A percentile compares a stretch with the other conserved stretches of the same genome.
Evolutionary conservation across 1,284 basidiomycete genomes (phyloP).

Genomic region (Malassezia equina): DNA sequence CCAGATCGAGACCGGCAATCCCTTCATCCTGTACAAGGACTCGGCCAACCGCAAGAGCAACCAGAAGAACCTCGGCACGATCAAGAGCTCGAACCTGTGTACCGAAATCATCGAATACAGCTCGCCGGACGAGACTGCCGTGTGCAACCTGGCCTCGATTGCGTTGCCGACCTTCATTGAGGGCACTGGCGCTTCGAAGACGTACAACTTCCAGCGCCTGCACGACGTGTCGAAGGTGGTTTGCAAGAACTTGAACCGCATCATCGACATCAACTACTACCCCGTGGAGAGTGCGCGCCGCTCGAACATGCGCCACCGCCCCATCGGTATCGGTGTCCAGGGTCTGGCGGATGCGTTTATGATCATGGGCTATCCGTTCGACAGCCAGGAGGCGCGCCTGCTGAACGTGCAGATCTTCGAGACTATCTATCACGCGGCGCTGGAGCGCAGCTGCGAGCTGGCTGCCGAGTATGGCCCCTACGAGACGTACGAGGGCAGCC

Average conservation of each 20-base stretch:
- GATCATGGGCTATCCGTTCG: constrained; percentile 90
- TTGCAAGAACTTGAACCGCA: constrained; percentile 70
- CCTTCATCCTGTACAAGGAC: constrained; percentile 94
- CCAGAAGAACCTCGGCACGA: constrained; percentile 95
- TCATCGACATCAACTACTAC: constrained; percentile 88
- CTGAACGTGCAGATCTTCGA: constrained; percentile 96
- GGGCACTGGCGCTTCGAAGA: constrained; percentile 28
- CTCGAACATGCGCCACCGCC: constrained; percentile 95
- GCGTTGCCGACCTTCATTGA: constrained; percentile 63
- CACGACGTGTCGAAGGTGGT: constrained; percentile 75
- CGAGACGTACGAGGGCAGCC: constrained; percentile 82
- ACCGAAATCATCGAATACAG: constrained; percentile 99
- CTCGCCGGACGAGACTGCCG: constrained; percentile 91
- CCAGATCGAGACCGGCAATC: constrained; percentile 94
- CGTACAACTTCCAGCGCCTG: constrained; percentile 80
- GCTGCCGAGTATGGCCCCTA: constrained; percentile 75
- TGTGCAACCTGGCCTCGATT: constrained; percentile 96
- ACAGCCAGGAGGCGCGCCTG: constrained; percentile 72
- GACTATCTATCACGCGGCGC: constrained; percentile 93
- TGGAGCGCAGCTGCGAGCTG: constrained; percentile 84
- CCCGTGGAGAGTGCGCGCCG: constrained; percentile 79
- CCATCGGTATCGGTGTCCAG: constrained; percentile 94
- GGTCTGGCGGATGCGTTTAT: constrained; percentile 98
- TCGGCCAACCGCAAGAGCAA: constrained; percentile 55
- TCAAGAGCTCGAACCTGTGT: constrained; percentile 98